Evolutionary conservation across 1,284 basidiomycete species (phyloP).

Genomic region (Megacollybia platyphylla): DNA sequence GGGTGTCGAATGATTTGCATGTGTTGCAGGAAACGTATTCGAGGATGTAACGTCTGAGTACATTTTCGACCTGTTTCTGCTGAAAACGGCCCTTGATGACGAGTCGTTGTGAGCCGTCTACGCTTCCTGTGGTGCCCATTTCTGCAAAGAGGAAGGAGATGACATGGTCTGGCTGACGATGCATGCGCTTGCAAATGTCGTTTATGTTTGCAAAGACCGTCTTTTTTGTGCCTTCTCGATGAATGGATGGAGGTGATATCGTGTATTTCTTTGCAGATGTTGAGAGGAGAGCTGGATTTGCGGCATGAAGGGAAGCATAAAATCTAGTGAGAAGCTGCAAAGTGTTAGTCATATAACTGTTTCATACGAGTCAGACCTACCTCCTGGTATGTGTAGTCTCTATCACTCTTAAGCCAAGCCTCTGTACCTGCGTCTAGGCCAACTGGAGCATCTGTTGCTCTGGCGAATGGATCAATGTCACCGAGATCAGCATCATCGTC

Average conservation of each 20-base stretch:
- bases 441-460: slow-evolving; percentile 35
- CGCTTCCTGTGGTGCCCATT: slow-evolving; percentile 94
- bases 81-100: slow-evolving; percentile 98
- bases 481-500: slow-evolving; percentile 70
- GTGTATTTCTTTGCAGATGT: slow-evolving; percentile 85
- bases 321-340: slow-evolving; percentile 83
- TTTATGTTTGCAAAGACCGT: slow-evolving; percentile 93
- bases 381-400: slow-evolving; percentile 93
- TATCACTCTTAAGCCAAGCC: slow-evolving; percentile 84
- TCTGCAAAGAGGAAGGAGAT: slow-evolving; percentile 97
- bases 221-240: slow-evolving; percentile 94
- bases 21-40: slow-evolving; percentile 99
- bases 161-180: slow-evolving; percentile 96
- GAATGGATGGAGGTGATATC: slow-evolving; percentile 92
- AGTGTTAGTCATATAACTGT: not conserved
- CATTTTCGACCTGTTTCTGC: slow-evolving; percentile 98
- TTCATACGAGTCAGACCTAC: slow-evolving; percentile 23
- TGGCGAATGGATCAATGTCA: slow-evolving; percentile 77
- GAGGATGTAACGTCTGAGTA: slow-evolving; percentile 91
- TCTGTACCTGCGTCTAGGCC: slow-evolving; percentile 60
- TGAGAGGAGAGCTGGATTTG: slow-evolving; percentile 85
- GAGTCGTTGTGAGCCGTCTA: slow-evolving; percentile 86
- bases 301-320: slow-evolving; percentile 84
- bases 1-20: slow-evolving; percentile 96
- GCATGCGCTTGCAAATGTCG: slow-evolving; percentile 99